Evolutionary conservation across 2,329 filamentous ascomycete species (phyloP).

Genomic region (Aurifilum marmelostoma): DNA sequence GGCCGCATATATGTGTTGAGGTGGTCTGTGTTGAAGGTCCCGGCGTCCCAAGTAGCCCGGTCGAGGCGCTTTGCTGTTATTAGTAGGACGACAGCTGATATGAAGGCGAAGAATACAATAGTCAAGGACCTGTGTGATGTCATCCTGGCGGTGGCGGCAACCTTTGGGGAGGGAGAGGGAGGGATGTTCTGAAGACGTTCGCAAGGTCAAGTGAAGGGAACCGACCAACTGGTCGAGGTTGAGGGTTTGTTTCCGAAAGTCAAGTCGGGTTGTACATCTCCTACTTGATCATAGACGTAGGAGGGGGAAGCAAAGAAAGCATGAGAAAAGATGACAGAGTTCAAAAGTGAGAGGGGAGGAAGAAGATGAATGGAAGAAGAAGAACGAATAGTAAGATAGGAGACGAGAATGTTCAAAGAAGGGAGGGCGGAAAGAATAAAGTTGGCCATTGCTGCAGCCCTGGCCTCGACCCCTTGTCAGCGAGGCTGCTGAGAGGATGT

Average conservation of each 20-base stretch:
- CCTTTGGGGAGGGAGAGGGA: too few species aligned
- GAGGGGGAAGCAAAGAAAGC: not conserved
- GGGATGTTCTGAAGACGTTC: not conserved
- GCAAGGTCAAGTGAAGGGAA: not conserved
- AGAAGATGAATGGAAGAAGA: not conserved
- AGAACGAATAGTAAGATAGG: too few species aligned
- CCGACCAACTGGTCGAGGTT: constrained; percentile 4
- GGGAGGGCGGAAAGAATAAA: not conserved
- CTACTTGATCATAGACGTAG: not conserved
- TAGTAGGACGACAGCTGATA: constrained; percentile 39
- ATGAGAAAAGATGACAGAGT: not conserved
- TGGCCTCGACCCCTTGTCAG: not conserved
- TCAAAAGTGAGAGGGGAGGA: not conserved
- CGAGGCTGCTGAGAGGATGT: not conserved
- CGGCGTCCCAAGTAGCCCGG: constrained; percentile 37
- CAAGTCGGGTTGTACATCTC: not conserved
- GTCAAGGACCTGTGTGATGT: constrained; percentile 37
- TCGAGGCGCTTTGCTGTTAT: constrained; percentile 39
- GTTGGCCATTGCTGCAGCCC: not conserved
- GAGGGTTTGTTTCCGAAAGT: not conserved
- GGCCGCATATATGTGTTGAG: constrained; percentile 25
- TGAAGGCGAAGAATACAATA: constrained; percentile 34
- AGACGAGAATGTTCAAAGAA: not conserved
- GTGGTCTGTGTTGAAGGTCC: constrained; percentile 34
- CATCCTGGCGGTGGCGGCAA: constrained; percentile 34